Conservation (phyloP, 768 basidiomycete species). For the Leccinum rimulosum region DNA sequence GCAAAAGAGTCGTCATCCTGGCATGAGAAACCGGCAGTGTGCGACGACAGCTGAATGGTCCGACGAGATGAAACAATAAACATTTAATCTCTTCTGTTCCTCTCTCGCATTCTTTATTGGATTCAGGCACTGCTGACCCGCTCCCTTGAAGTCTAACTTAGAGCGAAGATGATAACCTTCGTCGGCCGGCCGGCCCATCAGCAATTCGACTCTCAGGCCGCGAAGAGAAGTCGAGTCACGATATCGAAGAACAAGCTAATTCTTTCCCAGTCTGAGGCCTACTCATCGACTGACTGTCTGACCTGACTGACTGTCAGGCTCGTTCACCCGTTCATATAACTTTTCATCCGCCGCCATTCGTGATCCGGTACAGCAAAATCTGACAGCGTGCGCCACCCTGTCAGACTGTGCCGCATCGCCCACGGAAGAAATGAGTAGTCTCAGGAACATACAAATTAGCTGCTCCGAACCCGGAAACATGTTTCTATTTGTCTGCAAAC, state of each 20-base stretch:
- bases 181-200: constrained; percentile 15
- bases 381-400: background rate
- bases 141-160: constrained; percentile 9
- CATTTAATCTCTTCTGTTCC: constrained; percentile 4
- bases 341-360: background rate
- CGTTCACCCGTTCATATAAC: background rate
- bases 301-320: background rate
- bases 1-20: constrained; percentile 7
- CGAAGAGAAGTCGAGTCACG: constrained; percentile 14
- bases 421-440: background rate
- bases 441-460: background rate
- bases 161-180: constrained; percentile 27
- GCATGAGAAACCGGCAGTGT: constrained; percentile 17
- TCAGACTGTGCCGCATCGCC: background rate
- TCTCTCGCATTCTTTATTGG: constrained; percentile 19
- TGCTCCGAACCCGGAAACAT: background rate
- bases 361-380: background rate
- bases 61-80: constrained; percentile 16
- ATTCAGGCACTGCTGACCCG: constrained; percentile 1
- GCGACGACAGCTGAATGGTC: constrained; percentile 16
- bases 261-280: background rate
- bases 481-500: background rate
- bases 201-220: constrained; percentile 9
- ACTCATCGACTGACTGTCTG: background rate
- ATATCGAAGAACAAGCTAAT: background rate